Evolutionary conservation across 768 basidiomycete genomes (phyloP).

Genomic region (Podaxis sp.): DNA sequence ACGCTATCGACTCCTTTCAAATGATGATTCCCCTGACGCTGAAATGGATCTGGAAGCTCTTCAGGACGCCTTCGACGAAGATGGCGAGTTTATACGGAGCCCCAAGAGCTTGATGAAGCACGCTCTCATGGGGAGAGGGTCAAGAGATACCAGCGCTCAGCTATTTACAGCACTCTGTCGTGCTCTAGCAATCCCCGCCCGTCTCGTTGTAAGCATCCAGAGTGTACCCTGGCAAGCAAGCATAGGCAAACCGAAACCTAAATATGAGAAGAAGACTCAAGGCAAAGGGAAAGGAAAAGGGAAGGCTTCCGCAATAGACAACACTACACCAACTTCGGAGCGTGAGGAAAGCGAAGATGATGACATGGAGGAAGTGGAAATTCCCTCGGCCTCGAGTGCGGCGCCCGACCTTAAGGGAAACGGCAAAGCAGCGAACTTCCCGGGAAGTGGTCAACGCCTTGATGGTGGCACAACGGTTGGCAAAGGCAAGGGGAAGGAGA

Average conservation of each 20-base stretch:
- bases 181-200: conserved; percentile 78
- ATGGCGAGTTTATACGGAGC: conserved; percentile 67
- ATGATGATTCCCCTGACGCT: conserved; percentile 22
- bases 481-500: conserved; percentile 57
- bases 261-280: conserved; percentile 32
- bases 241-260: conserved; percentile 52
- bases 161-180: conserved; percentile 89
- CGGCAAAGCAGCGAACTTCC: conserved; percentile 24
- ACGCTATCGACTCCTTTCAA: conserved; percentile 24
- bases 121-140: conserved; percentile 73
- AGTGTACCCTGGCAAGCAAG: conserved; percentile 85
- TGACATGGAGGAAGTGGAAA: conserved; percentile 27
- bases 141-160: conserved; percentile 82
- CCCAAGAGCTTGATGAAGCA: conserved; percentile 93
- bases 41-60: conserved; percentile 37
- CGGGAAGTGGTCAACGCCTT: conserved; percentile 36
- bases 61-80: conserved; percentile 44
- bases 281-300: conserved; percentile 29
- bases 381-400: conserved; percentile 19
- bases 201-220: conserved; percentile 88
- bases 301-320: conserved; percentile 18
- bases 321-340: conserved; percentile 10
- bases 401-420: conserved; percentile 29
- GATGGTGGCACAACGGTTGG: conserved; percentile 36
- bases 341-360: conserved; percentile 21